Percentiles rank a stretch among this genome's conserved stretches.
These are phyloP conservation scores for Puccinia hordei DNA, from an alignment of 1,284 basidiomycete species.

Conservation along the genomic window DNA sequence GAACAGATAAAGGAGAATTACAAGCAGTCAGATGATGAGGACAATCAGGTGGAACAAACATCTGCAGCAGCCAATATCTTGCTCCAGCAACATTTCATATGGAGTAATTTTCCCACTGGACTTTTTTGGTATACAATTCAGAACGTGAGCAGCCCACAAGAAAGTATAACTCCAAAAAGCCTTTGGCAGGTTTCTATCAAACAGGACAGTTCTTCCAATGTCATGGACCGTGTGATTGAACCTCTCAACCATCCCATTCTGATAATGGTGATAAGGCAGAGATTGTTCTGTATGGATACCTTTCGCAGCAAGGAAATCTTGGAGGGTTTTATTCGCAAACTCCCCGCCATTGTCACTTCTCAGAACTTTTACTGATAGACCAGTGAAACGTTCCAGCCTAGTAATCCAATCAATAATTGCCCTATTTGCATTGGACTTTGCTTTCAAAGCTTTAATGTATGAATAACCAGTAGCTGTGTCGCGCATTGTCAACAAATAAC, in stretches of 20 bases:
- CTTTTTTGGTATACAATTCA: background rate
- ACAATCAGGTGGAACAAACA: too few species aligned
- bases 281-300: background rate
- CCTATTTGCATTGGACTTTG: background rate
- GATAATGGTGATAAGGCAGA: conserved; percentile 12
- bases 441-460: background rate
- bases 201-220: conserved; percentile 8
- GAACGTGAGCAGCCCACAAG: background rate
- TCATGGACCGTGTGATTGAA: conserved; percentile 5
- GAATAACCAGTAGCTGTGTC: background rate
- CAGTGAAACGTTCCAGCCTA: background rate
- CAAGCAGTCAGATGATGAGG: too few species aligned
- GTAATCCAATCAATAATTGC: background rate
- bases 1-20: too few species aligned
- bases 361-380: background rate
- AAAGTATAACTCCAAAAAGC: conserved; percentile 14
- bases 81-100: too few species aligned
- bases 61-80: too few species aligned
- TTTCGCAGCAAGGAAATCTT: background rate
- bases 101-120: background rate
- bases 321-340: background rate
- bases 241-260: conserved; percentile 9
- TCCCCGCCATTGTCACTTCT: background rate
- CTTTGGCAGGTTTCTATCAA: background rate
- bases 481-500: background rate